Percentiles rank a stretch among this genome's conserved stretches.
phyloP scores from a whole-genome alignment of 495 filamentous ascomycete genomes.

The Aspergillus cristatus region DNA sequence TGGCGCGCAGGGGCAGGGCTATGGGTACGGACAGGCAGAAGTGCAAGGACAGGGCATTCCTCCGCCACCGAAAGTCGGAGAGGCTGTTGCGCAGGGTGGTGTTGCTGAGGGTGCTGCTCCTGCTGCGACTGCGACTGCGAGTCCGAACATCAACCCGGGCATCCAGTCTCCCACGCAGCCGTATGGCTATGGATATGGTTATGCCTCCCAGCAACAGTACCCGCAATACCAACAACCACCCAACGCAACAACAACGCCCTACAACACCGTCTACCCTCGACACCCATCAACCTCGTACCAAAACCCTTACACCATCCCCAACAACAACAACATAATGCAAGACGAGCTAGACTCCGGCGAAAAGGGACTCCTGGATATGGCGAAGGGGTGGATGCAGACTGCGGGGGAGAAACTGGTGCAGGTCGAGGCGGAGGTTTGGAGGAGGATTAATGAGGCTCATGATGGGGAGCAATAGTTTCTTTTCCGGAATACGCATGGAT shows the following conservation, averaged over 20 bases:
- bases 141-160: constrained; percentile 34
- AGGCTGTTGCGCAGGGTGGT: constrained; percentile 17
- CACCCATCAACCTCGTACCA: too few relatives aligned
- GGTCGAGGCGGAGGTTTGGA: constrained; percentile 65
- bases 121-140: constrained; percentile 10
- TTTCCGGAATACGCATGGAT: too few relatives aligned
- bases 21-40: background rate
- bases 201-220: constrained; percentile 27
- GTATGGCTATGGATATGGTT: constrained; percentile 9
- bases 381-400: constrained; percentile 51
- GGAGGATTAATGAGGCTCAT: constrained; percentile 47
- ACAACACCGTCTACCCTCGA: constrained; percentile 51
- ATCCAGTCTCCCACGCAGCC: constrained; percentile 7
- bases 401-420: constrained; percentile 53
- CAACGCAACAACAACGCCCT: constrained; percentile 32
- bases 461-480: too few relatives aligned
- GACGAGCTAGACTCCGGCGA: constrained; percentile 24
- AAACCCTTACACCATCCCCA: constrained; percentile 7
- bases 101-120: constrained; percentile 1
- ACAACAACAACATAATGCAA: constrained; percentile 9
- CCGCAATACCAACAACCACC: constrained; percentile 23
- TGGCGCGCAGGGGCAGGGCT: background rate
- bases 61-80: constrained; percentile 47
- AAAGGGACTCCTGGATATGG: constrained; percentile 41
- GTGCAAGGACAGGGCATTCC: constrained; percentile 18